Conservation (phyloP, 148 eudicot species). For the Amaranthus cruentus region DNA sequence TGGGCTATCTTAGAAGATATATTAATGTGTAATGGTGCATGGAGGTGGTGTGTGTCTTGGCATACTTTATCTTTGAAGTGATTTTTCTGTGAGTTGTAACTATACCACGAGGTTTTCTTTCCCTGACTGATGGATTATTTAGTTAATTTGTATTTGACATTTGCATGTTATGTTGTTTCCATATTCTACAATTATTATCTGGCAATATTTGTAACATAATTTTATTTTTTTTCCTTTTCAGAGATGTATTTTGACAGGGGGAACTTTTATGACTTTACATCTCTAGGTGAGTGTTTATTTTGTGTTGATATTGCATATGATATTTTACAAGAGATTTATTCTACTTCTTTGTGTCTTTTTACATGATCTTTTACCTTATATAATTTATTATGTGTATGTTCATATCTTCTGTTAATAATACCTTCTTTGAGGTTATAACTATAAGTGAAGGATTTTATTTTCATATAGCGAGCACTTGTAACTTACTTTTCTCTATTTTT, state of each 20-base stretch:
- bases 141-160: slow-evolving; percentile 5
- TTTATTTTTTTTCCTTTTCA: slow-evolving; percentile 36
- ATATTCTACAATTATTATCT: background rate
- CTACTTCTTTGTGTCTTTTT: background rate
- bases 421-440: background rate
- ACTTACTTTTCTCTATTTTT: background rate
- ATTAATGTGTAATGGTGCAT: background rate
- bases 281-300: slow-evolving; percentile 58
- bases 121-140: background rate
- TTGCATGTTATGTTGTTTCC: slow-evolving; percentile 5
- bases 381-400: background rate
- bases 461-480: background rate
- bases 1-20: background rate
- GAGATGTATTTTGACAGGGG: slow-evolving; percentile 91
- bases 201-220: background rate
- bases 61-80: background rate
- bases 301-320: background rate
- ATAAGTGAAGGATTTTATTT: background rate
- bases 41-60: background rate
- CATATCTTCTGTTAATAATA: background rate
- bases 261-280: slow-evolving; percentile 85
- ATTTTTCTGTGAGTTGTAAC: background rate
- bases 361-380: background rate
- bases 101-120: background rate
- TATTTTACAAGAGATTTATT: background rate